Evolutionary conservation across 345 rosid species (phyloP).

Genomic region (Ceriops zippeliana): DNA sequence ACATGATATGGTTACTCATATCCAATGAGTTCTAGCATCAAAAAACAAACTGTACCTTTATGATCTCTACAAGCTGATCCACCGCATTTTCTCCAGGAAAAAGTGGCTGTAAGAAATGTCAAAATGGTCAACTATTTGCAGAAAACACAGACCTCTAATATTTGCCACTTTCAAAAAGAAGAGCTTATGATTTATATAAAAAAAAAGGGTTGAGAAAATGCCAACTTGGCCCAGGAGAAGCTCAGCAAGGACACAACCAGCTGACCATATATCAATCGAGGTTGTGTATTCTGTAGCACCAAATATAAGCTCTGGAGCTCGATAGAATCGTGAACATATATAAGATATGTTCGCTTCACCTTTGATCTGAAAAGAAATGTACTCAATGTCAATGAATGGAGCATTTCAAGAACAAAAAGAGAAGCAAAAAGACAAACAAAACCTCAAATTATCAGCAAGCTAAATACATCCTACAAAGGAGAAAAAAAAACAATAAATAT

Average conservation of each 20-base stretch:
- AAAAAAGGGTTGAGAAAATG: not conserved
- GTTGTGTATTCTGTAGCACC: constrained; percentile 33
- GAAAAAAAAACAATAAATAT: too few species aligned
- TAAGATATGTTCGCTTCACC: constrained; percentile 34
- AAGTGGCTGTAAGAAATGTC: constrained; percentile 20
- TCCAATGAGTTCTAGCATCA: not conserved
- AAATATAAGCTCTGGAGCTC: constrained; percentile 35
- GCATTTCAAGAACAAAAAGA: not conserved
- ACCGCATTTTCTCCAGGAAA: constrained; percentile 40
- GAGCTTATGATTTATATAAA: not conserved
- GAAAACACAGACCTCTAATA: not conserved
- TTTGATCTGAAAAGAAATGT: constrained; percentile 23
- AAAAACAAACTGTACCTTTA: constrained; percentile 18
- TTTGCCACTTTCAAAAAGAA: not conserved
- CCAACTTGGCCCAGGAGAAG: constrained; percentile 33
- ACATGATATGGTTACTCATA: not conserved
- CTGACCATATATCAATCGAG: constrained; percentile 38
- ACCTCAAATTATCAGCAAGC: not conserved
- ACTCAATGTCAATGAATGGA: constrained; percentile 1
- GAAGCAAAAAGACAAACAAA: not conserved
- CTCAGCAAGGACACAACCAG: constrained; percentile 37
- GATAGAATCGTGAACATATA: constrained; percentile 33
- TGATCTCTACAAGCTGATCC: constrained; percentile 35
- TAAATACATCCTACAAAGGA: not conserved
- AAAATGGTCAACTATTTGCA: not conserved